Percentiles rank a stretch among this genome's conserved stretches.
These are phyloP conservation scores for Starmerella apis DNA, from an alignment of 805 yeast genomes.

Conservation along the genomic window DNA sequence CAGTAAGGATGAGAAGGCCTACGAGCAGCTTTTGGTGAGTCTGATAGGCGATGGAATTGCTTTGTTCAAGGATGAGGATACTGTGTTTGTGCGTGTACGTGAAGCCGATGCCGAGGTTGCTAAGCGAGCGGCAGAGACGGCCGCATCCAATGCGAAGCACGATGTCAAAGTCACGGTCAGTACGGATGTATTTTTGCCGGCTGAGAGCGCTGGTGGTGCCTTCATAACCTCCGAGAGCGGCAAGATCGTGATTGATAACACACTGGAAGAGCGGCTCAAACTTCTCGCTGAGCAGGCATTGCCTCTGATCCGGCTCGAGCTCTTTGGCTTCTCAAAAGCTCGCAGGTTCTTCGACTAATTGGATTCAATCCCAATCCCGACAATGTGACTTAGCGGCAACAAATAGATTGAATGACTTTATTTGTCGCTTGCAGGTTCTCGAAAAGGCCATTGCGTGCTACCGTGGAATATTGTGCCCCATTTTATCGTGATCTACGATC, in stretches of 20 bases:
- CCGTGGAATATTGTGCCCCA: too few relatives aligned
- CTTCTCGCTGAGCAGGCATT: slow-evolving; percentile 72
- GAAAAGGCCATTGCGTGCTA: too few relatives aligned
- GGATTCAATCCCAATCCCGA: not conserved
- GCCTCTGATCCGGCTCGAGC: slow-evolving; percentile 83
- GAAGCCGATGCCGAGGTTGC: slow-evolving; percentile 53
- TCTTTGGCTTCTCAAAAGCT: slow-evolving; percentile 59
- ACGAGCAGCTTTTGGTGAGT: slow-evolving; percentile 60
- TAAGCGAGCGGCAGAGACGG: slow-evolving; percentile 50
- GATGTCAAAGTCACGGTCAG: slow-evolving; percentile 46
- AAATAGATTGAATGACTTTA: too few relatives aligned
- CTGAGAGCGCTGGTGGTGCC: slow-evolving; percentile 75
- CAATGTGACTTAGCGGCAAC: too few relatives aligned
- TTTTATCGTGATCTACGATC: too few relatives aligned
- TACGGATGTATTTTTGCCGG: slow-evolving; percentile 51
- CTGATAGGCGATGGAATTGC: slow-evolving; percentile 62
- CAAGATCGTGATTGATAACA: slow-evolving; percentile 81
- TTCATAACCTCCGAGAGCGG: slow-evolving; percentile 59
- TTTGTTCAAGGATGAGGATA: slow-evolving; percentile 61
- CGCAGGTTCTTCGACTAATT: slow-evolving; percentile 81
- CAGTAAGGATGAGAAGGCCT: slow-evolving; percentile 46
- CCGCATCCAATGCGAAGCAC: slow-evolving; percentile 52
- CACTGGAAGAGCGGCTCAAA: slow-evolving; percentile 86
- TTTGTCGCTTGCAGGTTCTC: too few relatives aligned
- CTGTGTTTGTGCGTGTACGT: slow-evolving; percentile 50